Conservation (phyloP, 2,329 filamentous ascomycete species). For the Colletotrichum sidae region DNA sequence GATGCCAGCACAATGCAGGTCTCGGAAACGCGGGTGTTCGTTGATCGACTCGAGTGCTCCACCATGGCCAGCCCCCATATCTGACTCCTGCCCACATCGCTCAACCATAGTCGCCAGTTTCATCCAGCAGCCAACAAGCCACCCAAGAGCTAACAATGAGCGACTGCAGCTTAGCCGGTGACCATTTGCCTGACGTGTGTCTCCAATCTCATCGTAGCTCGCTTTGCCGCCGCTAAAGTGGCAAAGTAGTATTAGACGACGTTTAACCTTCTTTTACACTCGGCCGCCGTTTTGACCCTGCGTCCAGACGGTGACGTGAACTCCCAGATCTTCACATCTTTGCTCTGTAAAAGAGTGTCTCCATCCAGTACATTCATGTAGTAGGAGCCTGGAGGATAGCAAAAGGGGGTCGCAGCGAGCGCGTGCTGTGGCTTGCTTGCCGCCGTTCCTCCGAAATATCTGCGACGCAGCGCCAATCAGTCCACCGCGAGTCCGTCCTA, state of each 20-base stretch:
- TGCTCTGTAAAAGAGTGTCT: too few species aligned
- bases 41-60: neutral
- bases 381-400: neutral
- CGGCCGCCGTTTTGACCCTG: slow-evolving; percentile 26
- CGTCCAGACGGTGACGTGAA: slow-evolving; percentile 25
- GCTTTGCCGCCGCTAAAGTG: slow-evolving; percentile 12
- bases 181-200: slow-evolving; percentile 28
- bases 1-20: slow-evolving; percentile 14
- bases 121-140: slow-evolving; percentile 10
- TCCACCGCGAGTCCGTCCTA: slow-evolving; percentile 27
- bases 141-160: slow-evolving; percentile 13
- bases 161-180: slow-evolving; percentile 23
- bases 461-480: slow-evolving; percentile 21
- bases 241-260: neutral
- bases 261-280: slow-evolving; percentile 6
- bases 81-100: neutral
- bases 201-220: slow-evolving; percentile 19
- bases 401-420: slow-evolving; percentile 13
- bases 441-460: slow-evolving; percentile 26
- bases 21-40: slow-evolving; percentile 2
- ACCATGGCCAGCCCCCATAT: neutral
- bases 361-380: too few species aligned
- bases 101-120: neutral
- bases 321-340: too few species aligned
- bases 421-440: slow-evolving; percentile 15